Evolutionary conservation across 2,329 filamentous ascomycete species (phyloP).

Genomic region (Tothia fuscella): DNA sequence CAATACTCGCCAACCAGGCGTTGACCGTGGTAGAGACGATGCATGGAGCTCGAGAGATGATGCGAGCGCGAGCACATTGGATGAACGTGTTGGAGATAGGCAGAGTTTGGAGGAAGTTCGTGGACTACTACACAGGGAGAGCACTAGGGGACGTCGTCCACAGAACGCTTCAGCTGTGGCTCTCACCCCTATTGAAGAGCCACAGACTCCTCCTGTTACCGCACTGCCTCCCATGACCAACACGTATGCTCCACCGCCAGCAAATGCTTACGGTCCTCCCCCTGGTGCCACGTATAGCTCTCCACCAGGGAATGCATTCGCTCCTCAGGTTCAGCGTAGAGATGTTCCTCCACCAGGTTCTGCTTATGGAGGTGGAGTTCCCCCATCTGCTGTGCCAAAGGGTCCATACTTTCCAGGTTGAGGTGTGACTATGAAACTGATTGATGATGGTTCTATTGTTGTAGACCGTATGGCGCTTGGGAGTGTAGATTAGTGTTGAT

Average conservation of each 20-base stretch:
- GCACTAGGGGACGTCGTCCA: slow-evolving; percentile 24
- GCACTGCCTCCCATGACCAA: no score
- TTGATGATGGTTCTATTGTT: no score
- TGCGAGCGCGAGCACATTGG: slow-evolving; percentile 13
- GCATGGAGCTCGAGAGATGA: slow-evolving; percentile 32
- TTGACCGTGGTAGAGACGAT: slow-evolving; percentile 33
- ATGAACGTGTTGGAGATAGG: slow-evolving; percentile 25
- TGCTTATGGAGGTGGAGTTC: no score
- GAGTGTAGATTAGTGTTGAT: no score
- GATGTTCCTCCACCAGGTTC: background rate
- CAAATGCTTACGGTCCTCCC: background rate
- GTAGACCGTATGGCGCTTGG: no score
- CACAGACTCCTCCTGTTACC: background rate
- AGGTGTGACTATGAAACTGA: no score
- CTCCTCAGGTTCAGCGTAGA: background rate
- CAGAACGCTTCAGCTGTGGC: background rate
- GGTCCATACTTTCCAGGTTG: no score
- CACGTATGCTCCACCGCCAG: background rate
- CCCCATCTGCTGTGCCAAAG: no score
- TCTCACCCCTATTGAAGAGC: background rate
- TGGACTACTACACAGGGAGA: slow-evolving; percentile 32
- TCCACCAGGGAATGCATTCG: slow-evolving; percentile 1
- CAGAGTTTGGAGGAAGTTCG: slow-evolving; percentile 36
- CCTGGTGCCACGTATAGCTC: background rate
- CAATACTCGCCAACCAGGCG: slow-evolving; percentile 30